These are phyloP conservation scores for Bullera alba DNA, from an alignment of 768 basidiomycete species.

Conservation along the genomic window DNA sequence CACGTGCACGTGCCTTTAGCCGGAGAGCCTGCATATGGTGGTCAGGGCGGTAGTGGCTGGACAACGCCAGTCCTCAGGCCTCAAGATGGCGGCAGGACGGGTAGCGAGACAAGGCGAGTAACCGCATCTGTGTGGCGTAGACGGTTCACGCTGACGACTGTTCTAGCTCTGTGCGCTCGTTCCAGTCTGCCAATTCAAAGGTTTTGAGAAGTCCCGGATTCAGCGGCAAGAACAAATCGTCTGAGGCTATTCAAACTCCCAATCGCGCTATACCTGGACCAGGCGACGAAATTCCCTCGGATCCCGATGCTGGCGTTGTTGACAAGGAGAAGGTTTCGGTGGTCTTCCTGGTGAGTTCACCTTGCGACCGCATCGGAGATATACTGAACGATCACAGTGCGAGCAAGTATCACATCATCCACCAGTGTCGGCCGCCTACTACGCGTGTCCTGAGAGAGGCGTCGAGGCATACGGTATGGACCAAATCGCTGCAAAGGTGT, in stretches of 20 bases:
- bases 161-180: constrained; percentile 27
- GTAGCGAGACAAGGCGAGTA: constrained; percentile 29
- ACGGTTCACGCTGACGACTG: neutral
- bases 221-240: constrained; percentile 24
- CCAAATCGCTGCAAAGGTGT: constrained; percentile 87
- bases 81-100: constrained; percentile 27
- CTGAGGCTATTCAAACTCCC: constrained; percentile 15
- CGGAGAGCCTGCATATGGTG: constrained; percentile 39
- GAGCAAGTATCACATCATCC: constrained; percentile 98
- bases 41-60: constrained; percentile 37
- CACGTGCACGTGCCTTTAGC: constrained; percentile 43
- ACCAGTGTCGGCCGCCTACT: constrained; percentile 80
- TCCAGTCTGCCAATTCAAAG: constrained; percentile 20
- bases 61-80: constrained; percentile 34
- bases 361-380: neutral
- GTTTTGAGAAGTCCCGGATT: constrained; percentile 4
- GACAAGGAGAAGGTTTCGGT: constrained; percentile 56
- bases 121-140: neutral
- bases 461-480: constrained; percentile 70
- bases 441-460: constrained; percentile 64
- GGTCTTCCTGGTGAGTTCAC: constrained; percentile 54
- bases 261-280: constrained; percentile 33
- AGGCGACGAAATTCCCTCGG: constrained; percentile 43
- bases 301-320: constrained; percentile 46
- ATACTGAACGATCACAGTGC: constrained; percentile 49